These are phyloP conservation scores for Boletus sp. DNA, from an alignment of 1,284 basidiomycete species.

Conservation along the genomic window DNA sequence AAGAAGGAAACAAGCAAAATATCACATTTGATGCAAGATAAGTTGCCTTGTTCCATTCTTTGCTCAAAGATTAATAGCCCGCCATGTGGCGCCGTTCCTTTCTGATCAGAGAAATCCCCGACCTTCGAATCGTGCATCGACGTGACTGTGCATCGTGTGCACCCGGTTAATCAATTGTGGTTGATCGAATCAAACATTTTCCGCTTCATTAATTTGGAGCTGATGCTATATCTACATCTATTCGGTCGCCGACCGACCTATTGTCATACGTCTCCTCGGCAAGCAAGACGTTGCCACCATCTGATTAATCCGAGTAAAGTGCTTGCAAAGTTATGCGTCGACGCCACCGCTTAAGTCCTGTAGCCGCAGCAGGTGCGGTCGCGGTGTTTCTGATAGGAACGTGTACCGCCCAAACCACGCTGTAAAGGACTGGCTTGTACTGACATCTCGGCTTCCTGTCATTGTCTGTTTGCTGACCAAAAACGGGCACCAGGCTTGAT, in stretches of 20 bases:
- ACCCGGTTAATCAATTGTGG: too few species aligned
- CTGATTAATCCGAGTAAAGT: background rate
- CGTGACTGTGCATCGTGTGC: too few species aligned
- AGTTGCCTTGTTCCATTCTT: background rate
- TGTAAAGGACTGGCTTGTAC: background rate
- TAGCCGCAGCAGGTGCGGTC: background rate
- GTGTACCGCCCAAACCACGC: background rate
- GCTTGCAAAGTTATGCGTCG: background rate
- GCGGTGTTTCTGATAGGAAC: background rate
- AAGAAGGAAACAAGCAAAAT: too few species aligned
- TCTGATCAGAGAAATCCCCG: background rate
- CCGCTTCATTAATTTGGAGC: too few species aligned
- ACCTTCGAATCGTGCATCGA: background rate
- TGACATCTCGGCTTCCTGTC: background rate
- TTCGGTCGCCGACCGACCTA: background rate
- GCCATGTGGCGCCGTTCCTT: background rate
- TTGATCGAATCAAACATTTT: background rate
- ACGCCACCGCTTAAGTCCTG: background rate
- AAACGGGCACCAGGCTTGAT: slow-evolving; percentile 9
- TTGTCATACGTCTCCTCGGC: background rate
- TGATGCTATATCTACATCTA: background rate
- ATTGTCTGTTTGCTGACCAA: background rate
- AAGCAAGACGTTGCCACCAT: background rate
- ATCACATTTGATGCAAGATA: background rate
- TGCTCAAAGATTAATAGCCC: too few species aligned